Evolutionary conservation across 2,329 filamentous ascomycete genomes (phyloP).

Genomic region (Grosmannia huntii): DNA sequence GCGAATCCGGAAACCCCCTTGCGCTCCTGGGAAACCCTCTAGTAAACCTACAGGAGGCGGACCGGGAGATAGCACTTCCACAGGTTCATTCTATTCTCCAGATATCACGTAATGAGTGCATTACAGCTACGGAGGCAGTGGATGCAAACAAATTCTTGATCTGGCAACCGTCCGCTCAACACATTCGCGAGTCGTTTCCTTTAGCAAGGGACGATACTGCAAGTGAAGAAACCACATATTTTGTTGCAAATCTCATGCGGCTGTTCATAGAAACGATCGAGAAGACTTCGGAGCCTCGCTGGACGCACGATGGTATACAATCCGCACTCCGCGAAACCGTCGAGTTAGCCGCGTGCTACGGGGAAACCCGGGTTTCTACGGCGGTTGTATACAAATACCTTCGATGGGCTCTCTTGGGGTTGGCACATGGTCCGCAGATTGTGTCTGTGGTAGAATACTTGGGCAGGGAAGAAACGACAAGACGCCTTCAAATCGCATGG

Average conservation of each 20-base stretch:
- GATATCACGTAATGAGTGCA: slow-evolving; percentile 9
- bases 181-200: slow-evolving; percentile 3
- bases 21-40: slow-evolving; percentile 2
- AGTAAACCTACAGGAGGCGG: background rate
- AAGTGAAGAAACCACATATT: background rate
- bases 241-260: slow-evolving; percentile 1
- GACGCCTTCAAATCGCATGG: slow-evolving; percentile 12
- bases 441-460: slow-evolving; percentile 16
- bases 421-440: slow-evolving; percentile 15
- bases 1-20: background rate
- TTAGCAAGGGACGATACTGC: background rate
- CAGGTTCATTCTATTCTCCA: slow-evolving; percentile 8
- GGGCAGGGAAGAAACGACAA: slow-evolving; percentile 17
- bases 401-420: slow-evolving; percentile 19
- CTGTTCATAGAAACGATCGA: slow-evolving; percentile 6
- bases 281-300: slow-evolving; percentile 2
- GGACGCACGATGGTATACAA: slow-evolving; percentile 8
- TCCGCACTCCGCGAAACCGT: background rate
- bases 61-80: background rate
- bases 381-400: slow-evolving; percentile 15
- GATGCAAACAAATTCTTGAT: slow-evolving; percentile 15
- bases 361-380: background rate
- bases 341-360: background rate
- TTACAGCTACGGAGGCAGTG: slow-evolving; percentile 6
- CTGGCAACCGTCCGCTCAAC: slow-evolving; percentile 12